Evolutionary conservation across 345 rosid genomes (phyloP).

Genomic region (Iberis pinnata): DNA sequence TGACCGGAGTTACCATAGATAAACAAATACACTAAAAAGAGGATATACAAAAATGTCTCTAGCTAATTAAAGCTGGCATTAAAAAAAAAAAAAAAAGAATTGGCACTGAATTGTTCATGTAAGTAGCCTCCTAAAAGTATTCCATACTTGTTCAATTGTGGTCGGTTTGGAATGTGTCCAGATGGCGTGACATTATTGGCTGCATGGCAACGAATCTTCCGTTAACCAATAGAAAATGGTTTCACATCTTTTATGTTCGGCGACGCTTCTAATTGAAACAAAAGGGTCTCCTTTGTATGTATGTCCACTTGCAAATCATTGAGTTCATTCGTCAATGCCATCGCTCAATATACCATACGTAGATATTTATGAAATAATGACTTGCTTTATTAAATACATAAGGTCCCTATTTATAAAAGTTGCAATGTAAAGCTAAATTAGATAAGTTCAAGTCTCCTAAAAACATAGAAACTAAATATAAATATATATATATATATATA

Average conservation of each 20-base stretch:
- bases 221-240: conserved; percentile 22
- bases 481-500: too few species aligned
- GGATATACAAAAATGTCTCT: neutral
- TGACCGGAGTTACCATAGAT: too few species aligned
- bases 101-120: conserved; percentile 2
- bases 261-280: conserved; percentile 34
- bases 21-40: too few species aligned
- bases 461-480: too few species aligned
- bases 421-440: too few species aligned
- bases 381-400: too few species aligned
- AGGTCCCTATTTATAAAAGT: too few species aligned
- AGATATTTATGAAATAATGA: too few species aligned
- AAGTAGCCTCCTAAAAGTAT: conserved; percentile 24
- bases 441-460: too few species aligned
- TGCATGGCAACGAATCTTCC: conserved; percentile 21
- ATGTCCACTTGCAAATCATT: conserved; percentile 25
- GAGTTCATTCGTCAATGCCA: conserved; percentile 23
- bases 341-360: neutral
- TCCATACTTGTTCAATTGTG: conserved; percentile 19
- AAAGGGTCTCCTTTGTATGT: conserved; percentile 20
- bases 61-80: neutral
- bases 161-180: conserved; percentile 27
- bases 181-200: conserved; percentile 5
- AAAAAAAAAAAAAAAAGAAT: neutral
- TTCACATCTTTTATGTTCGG: conserved; percentile 21